Evolutionary conservation across 345 rosid species (phyloP).

Genomic region (Populus nigra): DNA sequence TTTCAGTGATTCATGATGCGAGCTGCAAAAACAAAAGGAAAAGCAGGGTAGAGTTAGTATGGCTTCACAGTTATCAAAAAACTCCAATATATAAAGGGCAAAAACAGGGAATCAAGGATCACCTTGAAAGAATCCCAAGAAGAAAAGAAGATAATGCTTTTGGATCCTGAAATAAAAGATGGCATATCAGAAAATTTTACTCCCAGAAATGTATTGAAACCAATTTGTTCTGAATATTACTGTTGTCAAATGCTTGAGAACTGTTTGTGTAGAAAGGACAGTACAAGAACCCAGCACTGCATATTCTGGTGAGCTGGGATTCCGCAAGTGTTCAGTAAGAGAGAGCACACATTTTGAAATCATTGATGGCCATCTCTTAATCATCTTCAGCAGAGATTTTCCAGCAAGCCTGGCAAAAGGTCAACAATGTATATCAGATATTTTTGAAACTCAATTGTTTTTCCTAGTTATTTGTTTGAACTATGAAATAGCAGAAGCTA

Average conservation of each 20-base stretch:
- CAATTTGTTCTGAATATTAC: conserved; percentile 40
- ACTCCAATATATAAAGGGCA: not conserved
- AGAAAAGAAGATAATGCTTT: conserved; percentile 76
- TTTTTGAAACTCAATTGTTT: not conserved
- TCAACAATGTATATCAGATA: conserved; percentile 20
- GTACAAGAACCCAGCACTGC: conserved; percentile 92
- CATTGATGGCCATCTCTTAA: conserved; percentile 94
- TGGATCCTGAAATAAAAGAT: conserved; percentile 64
- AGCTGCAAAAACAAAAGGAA: conserved; percentile 46
- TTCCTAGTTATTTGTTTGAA: not conserved
- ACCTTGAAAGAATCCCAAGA: conserved; percentile 91
- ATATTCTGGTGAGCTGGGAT: conserved; percentile 62
- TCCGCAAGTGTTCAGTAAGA: conserved; percentile 63
- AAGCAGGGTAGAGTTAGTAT: conserved; percentile 1
- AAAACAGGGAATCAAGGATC: conserved; percentile 1
- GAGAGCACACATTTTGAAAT: conserved; percentile 80
- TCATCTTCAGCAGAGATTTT: conserved; percentile 78
- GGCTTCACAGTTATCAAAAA: not conserved
- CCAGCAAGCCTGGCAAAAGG: conserved; percentile 80
- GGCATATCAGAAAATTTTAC: conserved; percentile 31
- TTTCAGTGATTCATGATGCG: conserved; percentile 92
- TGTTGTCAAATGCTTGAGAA: conserved; percentile 89
- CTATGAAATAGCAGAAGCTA: not conserved
- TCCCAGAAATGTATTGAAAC: conserved; percentile 18
- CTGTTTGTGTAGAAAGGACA: conserved; percentile 82